These are phyloP conservation scores for Alternaria burnsii DNA, from an alignment of 2,329 filamentous ascomycete genomes.

Conservation along the genomic window DNA sequence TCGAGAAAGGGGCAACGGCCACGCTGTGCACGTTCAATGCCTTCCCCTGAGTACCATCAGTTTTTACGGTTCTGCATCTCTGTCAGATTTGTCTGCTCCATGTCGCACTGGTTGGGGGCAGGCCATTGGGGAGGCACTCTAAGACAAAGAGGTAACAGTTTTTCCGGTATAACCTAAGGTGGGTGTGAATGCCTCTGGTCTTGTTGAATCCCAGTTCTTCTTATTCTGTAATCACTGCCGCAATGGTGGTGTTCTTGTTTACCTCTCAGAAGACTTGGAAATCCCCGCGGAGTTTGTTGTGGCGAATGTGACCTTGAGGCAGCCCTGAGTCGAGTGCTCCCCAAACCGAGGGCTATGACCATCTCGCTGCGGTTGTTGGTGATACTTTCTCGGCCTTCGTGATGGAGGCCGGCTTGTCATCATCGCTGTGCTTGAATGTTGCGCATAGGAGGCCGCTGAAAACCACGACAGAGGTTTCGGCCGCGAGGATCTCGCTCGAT, in stretches of 20 bases:
- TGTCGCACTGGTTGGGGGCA: background rate
- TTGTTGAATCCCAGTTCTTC: background rate
- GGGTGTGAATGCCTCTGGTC: background rate
- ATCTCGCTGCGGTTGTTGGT: background rate
- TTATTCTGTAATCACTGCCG: background rate
- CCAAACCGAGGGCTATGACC: background rate
- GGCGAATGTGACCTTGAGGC: background rate
- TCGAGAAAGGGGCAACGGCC: background rate
- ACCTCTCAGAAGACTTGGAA: background rate
- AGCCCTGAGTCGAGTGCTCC: background rate
- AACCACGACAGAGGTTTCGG: background rate
- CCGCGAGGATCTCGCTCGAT: background rate
- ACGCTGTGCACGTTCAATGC: background rate
- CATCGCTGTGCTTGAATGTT: background rate
- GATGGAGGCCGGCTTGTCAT: background rate
- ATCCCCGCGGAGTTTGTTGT: background rate
- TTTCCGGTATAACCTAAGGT: background rate
- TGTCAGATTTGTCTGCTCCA: background rate
- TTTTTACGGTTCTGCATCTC: background rate
- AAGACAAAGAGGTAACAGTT: background rate
- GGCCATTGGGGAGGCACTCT: background rate
- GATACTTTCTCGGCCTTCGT: too few species aligned
- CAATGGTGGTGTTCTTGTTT: background rate
- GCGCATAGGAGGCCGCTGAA: background rate
- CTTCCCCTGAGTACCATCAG: slow-evolving; percentile 1